Base-by-base conservation (phyloP, 2,329 filamentous ascomycete genomes). In the Dryadomyces quercus-mongolicae region DNA sequence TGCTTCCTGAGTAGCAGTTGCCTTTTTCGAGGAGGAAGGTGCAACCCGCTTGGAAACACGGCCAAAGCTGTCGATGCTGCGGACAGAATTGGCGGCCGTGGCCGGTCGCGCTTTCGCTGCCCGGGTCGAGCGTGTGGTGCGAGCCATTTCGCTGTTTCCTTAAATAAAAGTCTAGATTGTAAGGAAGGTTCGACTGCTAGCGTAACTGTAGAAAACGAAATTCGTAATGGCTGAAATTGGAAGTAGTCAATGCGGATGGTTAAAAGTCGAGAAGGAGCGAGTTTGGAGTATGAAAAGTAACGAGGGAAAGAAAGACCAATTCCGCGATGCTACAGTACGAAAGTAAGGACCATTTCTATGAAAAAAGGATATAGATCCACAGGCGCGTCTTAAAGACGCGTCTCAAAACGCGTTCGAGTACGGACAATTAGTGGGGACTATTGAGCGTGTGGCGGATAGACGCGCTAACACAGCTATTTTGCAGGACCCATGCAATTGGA, bases 41-140 rank as follows among this genome's bases (percentile, higher is more conserved):
- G 53, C 53, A 46, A 56, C 54, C 6, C 60, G 56, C 54, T 62
- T 63, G 25, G 60, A 60, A 2, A 62, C 52, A 44, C 61, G 61
- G 49, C 59, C 60, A 40, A 59, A 63, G 53, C 43, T 56, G 56
- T 57, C 55, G 52, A 61, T 60, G 56, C 55, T 57, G 20, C 55
- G 21, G 22, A 36, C 38, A 25, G 56, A 38, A 45, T 38, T 8
- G 16, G 49, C 51, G 21, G 49, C 49, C 1, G 48, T 48, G 43
- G 54, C 25, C 58, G 21, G 38, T 21, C 49, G 38, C 21, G 10
- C 36, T 15, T 49, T 54, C 42, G 54, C 56, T 45, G 22, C 45
- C 42, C 53, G 48, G 9, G 55, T 53, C 10, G 56, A 36, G 20
- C 59, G 59, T 20, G 56, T 36, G 45, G 54, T 45, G 38, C 59